Evolutionary conservation across 441 rosid genomes (phyloP), one percentile per base, ranked within the genome.

Genomic region (Pelargonium myrrhifolium): DNA sequence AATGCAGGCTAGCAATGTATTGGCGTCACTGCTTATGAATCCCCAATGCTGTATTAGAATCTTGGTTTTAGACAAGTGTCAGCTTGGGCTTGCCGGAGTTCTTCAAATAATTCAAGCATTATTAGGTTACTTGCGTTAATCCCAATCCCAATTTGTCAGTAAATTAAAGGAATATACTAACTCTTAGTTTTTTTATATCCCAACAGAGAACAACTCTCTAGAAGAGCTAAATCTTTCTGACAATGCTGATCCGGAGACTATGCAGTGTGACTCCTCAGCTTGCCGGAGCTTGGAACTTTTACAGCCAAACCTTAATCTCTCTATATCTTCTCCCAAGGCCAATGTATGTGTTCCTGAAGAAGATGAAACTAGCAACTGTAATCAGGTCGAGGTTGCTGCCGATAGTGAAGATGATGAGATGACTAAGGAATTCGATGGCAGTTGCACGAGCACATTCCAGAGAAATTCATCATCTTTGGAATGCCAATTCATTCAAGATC

Each of bases 381-480:
- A 75, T 72, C 69, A 68, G 58, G 87, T 92, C 1, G 89, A 86
- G 83, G 96, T 89, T 64, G 92, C 95, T n/a, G 98, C 95, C n/a
- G 98, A 92, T 72, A 94, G 98, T 65, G 94, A 92, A 83, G 99
- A 91, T 69, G 99, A 91, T 68, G 82, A 82, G 15, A 64, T 76
- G 53, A 49, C 31, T 6, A 65, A 37, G 65, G 72, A 6, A 39
- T 37, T 83, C 4, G 71, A 80, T 40, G 79, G 76, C 47, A 77
- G 84, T 67, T 82, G 83, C 73, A 69, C 82, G 49, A 81, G 92
- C 75, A 84, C 86, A 1, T 79, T 69, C 31, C 78, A 74, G 42
- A 82, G 78, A 59, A 81, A 76, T 1, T 42, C 37, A 65, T 72
- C 82, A 11, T 79, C 84, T 58, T 11, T 71, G 4, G 81, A 79